phyloP scores from a whole-genome alignment of 2,329 filamentous ascomycete genomes.

The Penicillium brasilianum region DNA sequence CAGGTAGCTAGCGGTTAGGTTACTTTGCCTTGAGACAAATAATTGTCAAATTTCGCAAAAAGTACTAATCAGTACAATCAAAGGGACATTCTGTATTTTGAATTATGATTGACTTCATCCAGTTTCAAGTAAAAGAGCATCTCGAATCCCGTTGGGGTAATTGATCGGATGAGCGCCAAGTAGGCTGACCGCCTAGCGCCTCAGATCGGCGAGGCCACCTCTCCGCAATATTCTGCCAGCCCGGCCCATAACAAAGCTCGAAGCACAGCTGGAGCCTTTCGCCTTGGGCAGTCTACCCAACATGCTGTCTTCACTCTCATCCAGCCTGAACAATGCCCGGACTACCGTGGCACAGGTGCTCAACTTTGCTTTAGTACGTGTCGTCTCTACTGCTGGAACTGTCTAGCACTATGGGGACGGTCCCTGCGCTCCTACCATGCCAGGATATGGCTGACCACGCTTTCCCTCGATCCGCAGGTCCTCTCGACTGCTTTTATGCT shows the following conservation, averaged over 20 bases:
- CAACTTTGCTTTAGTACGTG: conserved; percentile 73
- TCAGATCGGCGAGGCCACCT: conserved; percentile 25
- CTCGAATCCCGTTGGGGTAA: not conserved
- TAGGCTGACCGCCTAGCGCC: not conserved
- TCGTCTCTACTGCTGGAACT: not conserved
- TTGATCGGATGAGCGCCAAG: not conserved
- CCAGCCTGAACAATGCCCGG: conserved; percentile 68
- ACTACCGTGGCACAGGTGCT: conserved; percentile 81
- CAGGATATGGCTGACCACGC: not conserved
- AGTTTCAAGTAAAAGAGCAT: not conserved
- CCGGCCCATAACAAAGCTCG: conserved; percentile 19
- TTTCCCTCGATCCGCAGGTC: conserved; percentile 50
- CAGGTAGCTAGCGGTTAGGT: too few species aligned
- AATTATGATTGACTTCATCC: too few species aligned
- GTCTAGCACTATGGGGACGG: not conserved
- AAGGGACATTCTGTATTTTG: not conserved
- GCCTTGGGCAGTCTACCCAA: conserved; percentile 36
- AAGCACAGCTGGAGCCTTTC: conserved; percentile 15
- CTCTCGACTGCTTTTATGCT: conserved; percentile 91
- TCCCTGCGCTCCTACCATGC: not conserved
- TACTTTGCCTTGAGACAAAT: too few species aligned
- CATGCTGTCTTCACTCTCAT: conserved; percentile 71
- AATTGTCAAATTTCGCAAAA: too few species aligned
- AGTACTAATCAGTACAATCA: not conserved
- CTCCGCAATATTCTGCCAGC: conserved; percentile 27